Evolutionary conservation across 768 basidiomycete genomes (phyloP).

Genomic region (Pisolithus orientalis): DNA sequence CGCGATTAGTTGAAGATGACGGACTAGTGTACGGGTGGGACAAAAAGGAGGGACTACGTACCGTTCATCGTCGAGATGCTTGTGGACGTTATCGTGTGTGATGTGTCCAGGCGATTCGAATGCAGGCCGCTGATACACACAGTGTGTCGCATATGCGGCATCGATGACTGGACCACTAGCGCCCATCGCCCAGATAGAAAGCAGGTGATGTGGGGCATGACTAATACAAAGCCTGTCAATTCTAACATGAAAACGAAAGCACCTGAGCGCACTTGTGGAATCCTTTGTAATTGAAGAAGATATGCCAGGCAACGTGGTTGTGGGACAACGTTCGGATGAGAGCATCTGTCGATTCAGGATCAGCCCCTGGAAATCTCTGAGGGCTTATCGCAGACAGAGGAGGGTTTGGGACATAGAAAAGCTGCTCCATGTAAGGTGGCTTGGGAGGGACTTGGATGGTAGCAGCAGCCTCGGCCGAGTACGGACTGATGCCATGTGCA

Average conservation of each 20-base stretch:
- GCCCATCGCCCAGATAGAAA: slow-evolving; percentile 15
- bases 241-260: neutral
- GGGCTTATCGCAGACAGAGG: slow-evolving; percentile 8
- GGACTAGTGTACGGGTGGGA: neutral
- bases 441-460: neutral
- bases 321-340: slow-evolving; percentile 18
- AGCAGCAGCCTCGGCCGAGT: slow-evolving; percentile 2
- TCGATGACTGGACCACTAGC: slow-evolving; percentile 26
- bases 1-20: slow-evolving; percentile 1
- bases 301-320: slow-evolving; percentile 28
- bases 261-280: slow-evolving; percentile 29
- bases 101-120: slow-evolving; percentile 42
- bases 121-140: slow-evolving; percentile 28
- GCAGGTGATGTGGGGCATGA: slow-evolving; percentile 12
- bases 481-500: slow-evolving; percentile 1
- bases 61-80: slow-evolving; percentile 29
- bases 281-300: slow-evolving; percentile 29
- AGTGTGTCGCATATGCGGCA: slow-evolving; percentile 30
- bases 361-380: slow-evolving; percentile 26
- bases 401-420: slow-evolving; percentile 5
- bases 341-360: slow-evolving; percentile 17
- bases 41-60: neutral
- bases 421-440: neutral
- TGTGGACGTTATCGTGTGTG: slow-evolving; percentile 40
- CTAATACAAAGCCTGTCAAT: slow-evolving; percentile 2